Evolutionary conservation across 306 rosid genomes (phyloP), one percentile per base, ranked within the genome.

Genomic region (Medicago arabica): DNA sequence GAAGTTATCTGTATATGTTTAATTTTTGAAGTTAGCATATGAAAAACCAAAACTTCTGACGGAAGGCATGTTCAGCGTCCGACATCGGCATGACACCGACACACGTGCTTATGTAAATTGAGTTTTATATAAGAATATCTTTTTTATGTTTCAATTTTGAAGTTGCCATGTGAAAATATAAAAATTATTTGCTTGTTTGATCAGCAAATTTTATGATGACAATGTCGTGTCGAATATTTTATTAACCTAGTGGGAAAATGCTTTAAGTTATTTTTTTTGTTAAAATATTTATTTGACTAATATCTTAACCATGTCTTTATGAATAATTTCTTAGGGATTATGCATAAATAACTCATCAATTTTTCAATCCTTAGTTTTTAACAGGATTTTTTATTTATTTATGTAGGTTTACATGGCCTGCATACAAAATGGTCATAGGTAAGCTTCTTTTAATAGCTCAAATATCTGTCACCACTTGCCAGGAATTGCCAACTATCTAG

Each of bases 381-480:
- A 53, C 62, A 55, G 68, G 61, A 60, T 70, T 1, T 62, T 68
- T 58, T 67, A 53, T 69, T 76, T 71, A 14, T n/a, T 71, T 43
- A 47, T 81, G 82, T 85, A 94, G 98, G 91, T 94, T 76, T 87
- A 90, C 88, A 94, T 94, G 98, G 93, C 98, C 31, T 92, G 98
- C 84, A 78, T 94, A 78, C 85, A 80, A 80, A 86, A 89, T 38
- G 96, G 98, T 21, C 87, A 84, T 19, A 86, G 92, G 98, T 90
- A 75, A 86, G 88, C 69, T 80, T 74, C 72, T 49, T 46, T 19
- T 75, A 64, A 10, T 71, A 10, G 34, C 72, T 25, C 34, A 66
- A 31, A 62, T 75, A 58, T 8, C 59, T 59, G 9, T 68, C 3
- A 28, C 31, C 31, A 28, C 28, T 25, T 65, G 34, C 53, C 19